Evolutionary conservation across 75 land plant species (phyloP).

Genomic region (Selaginella tamariscina): DNA sequence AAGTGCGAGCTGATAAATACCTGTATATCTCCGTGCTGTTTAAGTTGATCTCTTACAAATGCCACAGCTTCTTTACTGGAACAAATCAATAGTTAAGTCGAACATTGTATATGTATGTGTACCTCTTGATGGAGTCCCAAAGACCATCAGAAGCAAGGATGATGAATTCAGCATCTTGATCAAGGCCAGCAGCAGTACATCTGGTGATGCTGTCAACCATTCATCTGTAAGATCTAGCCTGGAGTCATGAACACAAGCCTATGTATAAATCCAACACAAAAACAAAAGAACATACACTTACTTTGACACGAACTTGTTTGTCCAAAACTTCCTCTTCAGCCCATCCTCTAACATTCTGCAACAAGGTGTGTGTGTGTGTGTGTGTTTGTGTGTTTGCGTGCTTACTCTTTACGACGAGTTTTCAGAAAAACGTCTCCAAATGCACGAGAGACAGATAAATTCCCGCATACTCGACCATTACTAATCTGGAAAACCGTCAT

Average conservation of each 20-base stretch:
- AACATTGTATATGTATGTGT: background rate
- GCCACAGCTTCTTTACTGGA: conserved; percentile 73
- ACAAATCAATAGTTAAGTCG: background rate
- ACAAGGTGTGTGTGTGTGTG: conserved; percentile 14
- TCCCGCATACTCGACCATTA: conserved; percentile 87
- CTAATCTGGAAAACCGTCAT: conserved; percentile 35
- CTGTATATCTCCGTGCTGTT: conserved; percentile 83
- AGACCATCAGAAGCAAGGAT: conserved; percentile 92
- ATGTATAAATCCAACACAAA: background rate
- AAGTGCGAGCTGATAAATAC: conserved; percentile 19
- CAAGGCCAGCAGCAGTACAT: conserved; percentile 45
- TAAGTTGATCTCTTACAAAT: conserved; percentile 65
- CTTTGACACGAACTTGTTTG: conserved; percentile 60
- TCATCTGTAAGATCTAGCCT: conserved; percentile 66
- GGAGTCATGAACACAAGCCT: background rate
- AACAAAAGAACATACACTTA: conserved; percentile 19
- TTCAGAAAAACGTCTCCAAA: conserved; percentile 89
- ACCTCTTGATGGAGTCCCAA: conserved; percentile 94
- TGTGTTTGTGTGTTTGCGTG: too few relatives aligned
- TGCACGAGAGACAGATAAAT: conserved; percentile 90
- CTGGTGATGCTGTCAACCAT: conserved; percentile 71
- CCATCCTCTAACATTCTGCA: conserved; percentile 81
- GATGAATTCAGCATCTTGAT: conserved; percentile 67
- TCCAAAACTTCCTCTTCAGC: conserved; percentile 60
- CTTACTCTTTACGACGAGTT: conserved; percentile 30